These are phyloP conservation scores for Phaeosphaeria sp. DNA, from an alignment of 2,329 filamentous ascomycete species.

Conservation along the genomic window DNA sequence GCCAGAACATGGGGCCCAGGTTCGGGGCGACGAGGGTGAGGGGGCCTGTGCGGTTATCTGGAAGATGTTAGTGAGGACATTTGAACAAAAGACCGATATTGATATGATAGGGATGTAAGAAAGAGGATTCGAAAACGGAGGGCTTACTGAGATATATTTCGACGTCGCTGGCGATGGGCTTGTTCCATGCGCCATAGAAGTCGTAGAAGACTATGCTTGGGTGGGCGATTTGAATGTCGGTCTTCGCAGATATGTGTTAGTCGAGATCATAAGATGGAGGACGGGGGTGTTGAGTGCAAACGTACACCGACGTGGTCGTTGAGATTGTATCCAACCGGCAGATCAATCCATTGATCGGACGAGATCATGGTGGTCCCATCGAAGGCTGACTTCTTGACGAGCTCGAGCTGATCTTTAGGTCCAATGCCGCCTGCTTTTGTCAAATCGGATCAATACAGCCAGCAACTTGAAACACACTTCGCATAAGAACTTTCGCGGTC, in stretches of 20 bases:
- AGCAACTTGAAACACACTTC: conserved; percentile 52
- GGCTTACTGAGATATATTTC: conserved; percentile 44
- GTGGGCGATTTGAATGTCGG: conserved; percentile 58
- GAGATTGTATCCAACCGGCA: conserved; percentile 56
- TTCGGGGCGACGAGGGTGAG: conserved; percentile 68
- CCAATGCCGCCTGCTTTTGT: conserved; percentile 62
- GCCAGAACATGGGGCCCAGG: conserved; percentile 66
- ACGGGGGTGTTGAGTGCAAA: not conserved
- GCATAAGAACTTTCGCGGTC: conserved; percentile 69
- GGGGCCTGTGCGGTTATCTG: conserved; percentile 59
- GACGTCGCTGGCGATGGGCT: conserved; percentile 46
- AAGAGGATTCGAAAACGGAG: not conserved
- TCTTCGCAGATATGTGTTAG: conserved; percentile 36
- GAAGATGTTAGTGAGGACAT: not conserved
- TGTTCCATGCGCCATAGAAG: conserved; percentile 65
- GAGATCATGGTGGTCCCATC: conserved; percentile 52
- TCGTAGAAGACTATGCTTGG: conserved; percentile 64
- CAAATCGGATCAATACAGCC: not conserved
- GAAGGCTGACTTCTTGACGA: conserved; percentile 48
- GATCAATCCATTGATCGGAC: conserved; percentile 53
- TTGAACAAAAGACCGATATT: not conserved
- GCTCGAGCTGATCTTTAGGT: conserved; percentile 54
- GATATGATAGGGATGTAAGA: too few relatives aligned
- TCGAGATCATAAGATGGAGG: not conserved
- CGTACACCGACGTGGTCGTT: conserved; percentile 58